A percentile compares a stretch with the other conserved stretches of the same genome.
Conservation (phyloP, 2,329 filamentous ascomycete species). For the Dothiorella sarmentorum region DNA sequence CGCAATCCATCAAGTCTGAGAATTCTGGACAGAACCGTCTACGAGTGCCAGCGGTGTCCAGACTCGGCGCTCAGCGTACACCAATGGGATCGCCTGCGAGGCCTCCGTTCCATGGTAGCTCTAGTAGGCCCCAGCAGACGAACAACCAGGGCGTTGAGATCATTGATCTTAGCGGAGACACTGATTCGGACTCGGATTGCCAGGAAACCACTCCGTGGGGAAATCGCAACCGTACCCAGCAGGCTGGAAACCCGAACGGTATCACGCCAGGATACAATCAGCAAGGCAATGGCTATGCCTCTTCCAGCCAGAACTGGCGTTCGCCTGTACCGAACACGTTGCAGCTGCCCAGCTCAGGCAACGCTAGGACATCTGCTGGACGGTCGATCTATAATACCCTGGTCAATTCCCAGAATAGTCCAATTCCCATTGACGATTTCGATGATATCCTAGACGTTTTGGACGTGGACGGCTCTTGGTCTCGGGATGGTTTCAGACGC, state of each 20-base stretch:
- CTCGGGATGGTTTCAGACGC: background rate
- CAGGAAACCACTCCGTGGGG: background rate
- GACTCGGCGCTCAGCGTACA: background rate
- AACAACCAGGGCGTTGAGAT: background rate
- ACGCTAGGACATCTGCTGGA: background rate
- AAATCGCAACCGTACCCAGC: background rate
- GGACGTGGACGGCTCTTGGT: background rate
- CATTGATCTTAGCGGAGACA: constrained; percentile 1
- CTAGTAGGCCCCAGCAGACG: background rate
- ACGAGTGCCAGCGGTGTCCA: background rate
- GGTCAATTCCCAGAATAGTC: background rate
- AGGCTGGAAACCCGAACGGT: background rate
- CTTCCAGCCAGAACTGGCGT: background rate
- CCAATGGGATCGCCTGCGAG: background rate
- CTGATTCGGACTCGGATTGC: constrained; percentile 1
- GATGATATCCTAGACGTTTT: background rate
- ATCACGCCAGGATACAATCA: background rate
- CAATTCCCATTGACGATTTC: background rate
- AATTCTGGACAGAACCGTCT: background rate
- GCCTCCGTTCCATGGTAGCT: background rate
- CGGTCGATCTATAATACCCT: background rate
- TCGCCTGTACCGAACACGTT: background rate
- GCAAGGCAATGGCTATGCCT: background rate
- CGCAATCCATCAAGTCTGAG: background rate
- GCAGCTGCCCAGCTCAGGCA: background rate